Conservation (phyloP, 2,329 filamentous ascomycete genomes). For the Microsporum ferrugineum region DNA sequence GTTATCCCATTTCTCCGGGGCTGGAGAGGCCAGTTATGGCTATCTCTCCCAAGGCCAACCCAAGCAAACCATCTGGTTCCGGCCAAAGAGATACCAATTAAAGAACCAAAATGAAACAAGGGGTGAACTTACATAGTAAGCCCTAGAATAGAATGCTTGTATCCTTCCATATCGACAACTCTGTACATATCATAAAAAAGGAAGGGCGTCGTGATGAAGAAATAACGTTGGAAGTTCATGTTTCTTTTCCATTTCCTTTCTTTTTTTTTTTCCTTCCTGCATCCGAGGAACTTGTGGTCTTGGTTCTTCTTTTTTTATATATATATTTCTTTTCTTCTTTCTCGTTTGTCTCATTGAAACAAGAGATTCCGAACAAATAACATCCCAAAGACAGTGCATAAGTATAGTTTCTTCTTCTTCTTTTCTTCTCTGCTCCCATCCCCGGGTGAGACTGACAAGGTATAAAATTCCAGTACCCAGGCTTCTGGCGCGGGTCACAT, state of each 20-base stretch:
- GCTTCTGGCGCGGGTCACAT: constrained; percentile 1
- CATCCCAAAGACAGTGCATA: not conserved
- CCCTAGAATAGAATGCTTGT: not conserved
- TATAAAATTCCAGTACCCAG: not conserved
- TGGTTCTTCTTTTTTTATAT: not conserved
- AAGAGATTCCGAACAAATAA: not conserved
- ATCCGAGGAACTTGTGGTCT: not conserved
- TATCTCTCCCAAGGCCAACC: not conserved
- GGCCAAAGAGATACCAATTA: not conserved
- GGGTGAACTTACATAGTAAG: not conserved
- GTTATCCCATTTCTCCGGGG: not conserved
- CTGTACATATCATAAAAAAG: not conserved
- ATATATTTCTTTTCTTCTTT: not conserved
- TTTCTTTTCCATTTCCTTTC: not conserved
- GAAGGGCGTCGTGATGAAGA: not conserved
- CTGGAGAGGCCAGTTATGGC: not conserved
- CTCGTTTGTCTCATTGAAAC: not conserved
- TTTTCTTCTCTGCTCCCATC: not conserved
- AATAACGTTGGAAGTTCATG: not conserved
- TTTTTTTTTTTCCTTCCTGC: not conserved
- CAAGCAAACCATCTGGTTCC: not conserved
- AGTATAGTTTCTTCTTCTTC: not conserved
- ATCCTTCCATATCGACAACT: not conserved
- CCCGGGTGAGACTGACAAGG: not conserved
- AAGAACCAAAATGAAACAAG: not conserved